These are phyloP conservation scores for Globisporangium spinosum DNA, from an alignment of 352 stramenopile genomes.

Conservation along the genomic window DNA sequence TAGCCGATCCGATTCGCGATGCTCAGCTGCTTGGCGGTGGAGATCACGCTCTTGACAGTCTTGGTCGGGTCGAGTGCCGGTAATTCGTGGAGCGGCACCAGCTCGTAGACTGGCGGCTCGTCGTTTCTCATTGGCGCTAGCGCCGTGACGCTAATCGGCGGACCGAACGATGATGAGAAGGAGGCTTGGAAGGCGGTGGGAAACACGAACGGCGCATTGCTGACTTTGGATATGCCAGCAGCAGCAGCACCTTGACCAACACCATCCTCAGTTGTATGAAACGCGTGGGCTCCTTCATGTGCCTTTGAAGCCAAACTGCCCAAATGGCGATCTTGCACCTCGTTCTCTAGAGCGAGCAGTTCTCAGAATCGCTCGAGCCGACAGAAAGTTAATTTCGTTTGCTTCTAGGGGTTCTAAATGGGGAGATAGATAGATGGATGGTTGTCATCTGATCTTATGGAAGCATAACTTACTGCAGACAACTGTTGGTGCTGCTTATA, in stretches of 20 bases:
- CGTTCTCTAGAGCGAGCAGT: background rate
- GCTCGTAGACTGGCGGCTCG: conserved; percentile 13
- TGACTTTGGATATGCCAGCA: background rate
- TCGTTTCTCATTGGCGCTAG: background rate
- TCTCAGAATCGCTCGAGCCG: background rate
- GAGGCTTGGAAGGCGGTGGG: background rate
- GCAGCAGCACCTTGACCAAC: background rate
- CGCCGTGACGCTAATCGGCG: background rate
- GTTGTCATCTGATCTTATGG: background rate
- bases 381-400: background rate
- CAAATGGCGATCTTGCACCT: background rate
- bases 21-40: conserved; percentile 15
- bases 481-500: no score
- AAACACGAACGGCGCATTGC: background rate
- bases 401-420: background rate
- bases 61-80: conserved; percentile 25
- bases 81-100: conserved; percentile 17
- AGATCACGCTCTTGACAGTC: conserved; percentile 27
- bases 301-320: background rate
- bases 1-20: conserved; percentile 19
- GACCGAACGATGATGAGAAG: background rate
- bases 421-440: background rate
- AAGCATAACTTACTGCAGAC: no score
- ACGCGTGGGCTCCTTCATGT: background rate
- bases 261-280: background rate